A percentile compares a stretch with the other conserved stretches of the same genome.
phyloP scores from a whole-genome alignment of 352 stramenopile genomes.

The Phytophthora citricola region DNA sequence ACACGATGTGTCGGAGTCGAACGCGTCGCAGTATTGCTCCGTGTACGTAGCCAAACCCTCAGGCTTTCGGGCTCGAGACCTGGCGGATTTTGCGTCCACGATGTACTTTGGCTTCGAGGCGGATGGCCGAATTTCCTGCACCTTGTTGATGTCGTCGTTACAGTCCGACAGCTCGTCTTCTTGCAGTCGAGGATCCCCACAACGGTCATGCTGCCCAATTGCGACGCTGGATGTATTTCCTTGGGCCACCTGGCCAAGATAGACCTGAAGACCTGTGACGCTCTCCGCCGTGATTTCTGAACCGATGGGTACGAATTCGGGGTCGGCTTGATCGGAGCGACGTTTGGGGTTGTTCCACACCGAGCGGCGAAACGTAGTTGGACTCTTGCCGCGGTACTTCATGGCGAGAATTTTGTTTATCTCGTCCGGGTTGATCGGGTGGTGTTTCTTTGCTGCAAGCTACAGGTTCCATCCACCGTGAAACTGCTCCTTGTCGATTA shows the following conservation, averaged over 20 bases:
- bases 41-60: too few relatives aligned
- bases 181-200: too few relatives aligned
- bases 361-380: neutral
- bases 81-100: too few relatives aligned
- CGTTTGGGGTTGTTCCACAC: neutral
- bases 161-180: too few relatives aligned
- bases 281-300: neutral
- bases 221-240: neutral
- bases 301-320: neutral
- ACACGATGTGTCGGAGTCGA: too few relatives aligned
- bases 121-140: too few relatives aligned
- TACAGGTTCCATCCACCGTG: neutral
- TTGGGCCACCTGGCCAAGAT: neutral
- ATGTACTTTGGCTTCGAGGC: too few relatives aligned
- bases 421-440: neutral
- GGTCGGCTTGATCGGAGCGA: neutral
- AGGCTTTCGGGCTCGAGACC: too few relatives aligned
- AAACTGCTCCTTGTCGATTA: neutral
- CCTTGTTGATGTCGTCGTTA: too few relatives aligned
- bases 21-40: too few relatives aligned
- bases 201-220: neutral
- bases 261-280: neutral
- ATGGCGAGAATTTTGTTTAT: neutral
- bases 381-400: neutral
- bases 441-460: neutral